phyloP scores from a whole-genome alignment of 371 early-diverging fungal genomes.

The Nosema muscidifuracis region DNA sequence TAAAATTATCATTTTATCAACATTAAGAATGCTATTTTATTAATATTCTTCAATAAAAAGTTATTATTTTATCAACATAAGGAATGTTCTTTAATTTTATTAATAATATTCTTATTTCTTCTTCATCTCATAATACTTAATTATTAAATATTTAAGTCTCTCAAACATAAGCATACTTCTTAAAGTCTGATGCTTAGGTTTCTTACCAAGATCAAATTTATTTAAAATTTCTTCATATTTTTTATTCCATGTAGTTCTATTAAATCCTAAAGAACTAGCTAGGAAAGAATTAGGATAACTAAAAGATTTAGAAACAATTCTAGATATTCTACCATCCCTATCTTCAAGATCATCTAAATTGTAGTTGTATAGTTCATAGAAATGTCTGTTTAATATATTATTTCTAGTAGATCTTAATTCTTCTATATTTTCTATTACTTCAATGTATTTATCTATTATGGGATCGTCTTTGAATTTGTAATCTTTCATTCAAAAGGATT shows the following conservation, averaged over 20 bases:
- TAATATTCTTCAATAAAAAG: too few relatives aligned
- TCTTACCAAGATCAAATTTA: slow-evolving; percentile 49
- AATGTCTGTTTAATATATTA: slow-evolving; percentile 18
- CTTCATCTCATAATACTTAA: slow-evolving; percentile 48
- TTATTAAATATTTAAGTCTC: slow-evolving; percentile 56
- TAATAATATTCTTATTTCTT: slow-evolving; percentile 30
- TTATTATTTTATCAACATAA: too few relatives aligned
- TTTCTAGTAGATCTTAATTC: slow-evolving; percentile 17
- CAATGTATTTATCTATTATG: slow-evolving; percentile 6
- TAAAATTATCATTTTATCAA: too few relatives aligned
- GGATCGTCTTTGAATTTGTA: not conserved
- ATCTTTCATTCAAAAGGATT: not conserved
- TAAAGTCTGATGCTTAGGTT: slow-evolving; percentile 39
- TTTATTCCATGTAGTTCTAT: slow-evolving; percentile 55
- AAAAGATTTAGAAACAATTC: slow-evolving; percentile 23
- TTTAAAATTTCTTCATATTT: slow-evolving; percentile 48
- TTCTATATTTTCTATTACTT: slow-evolving; percentile 30
- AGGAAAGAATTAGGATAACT: slow-evolving; percentile 46
- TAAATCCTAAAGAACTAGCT: slow-evolving; percentile 48
- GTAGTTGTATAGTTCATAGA: slow-evolving; percentile 32
- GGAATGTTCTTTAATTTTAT: too few relatives aligned
- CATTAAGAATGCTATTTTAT: too few relatives aligned
- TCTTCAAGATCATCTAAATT: slow-evolving; percentile 44
- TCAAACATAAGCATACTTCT: slow-evolving; percentile 56
- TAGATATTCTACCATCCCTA: slow-evolving; percentile 8